Evolutionary conservation across 371 early-diverging fungal genomes (phyloP).

Genomic region (Mucor irregularis): DNA sequence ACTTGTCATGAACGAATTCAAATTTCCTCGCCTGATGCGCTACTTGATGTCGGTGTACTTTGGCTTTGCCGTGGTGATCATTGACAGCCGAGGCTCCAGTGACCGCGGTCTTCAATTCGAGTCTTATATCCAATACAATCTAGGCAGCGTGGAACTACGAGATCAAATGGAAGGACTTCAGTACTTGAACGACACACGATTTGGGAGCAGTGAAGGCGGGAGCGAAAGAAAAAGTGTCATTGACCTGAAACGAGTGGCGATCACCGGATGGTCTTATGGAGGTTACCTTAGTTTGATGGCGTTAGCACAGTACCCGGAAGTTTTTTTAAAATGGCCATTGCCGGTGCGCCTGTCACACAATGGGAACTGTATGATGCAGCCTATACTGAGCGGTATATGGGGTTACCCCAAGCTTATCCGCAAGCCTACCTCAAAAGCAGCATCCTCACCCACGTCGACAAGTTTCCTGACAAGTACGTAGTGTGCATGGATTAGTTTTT

Average conservation of each 20-base stretch:
- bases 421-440: conserved; percentile 55
- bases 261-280: conserved; percentile 77
- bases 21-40: conserved; percentile 64
- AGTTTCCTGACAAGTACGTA: conserved; percentile 66
- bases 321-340: conserved; percentile 68
- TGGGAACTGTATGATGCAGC: conserved; percentile 79
- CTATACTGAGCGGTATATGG: conserved; percentile 82
- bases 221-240: conserved; percentile 35
- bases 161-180: conserved; percentile 73
- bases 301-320: conserved; percentile 60
- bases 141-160: conserved; percentile 68
- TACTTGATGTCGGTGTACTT: conserved; percentile 63
- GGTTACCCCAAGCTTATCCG: conserved; percentile 52
- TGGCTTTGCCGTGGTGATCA: conserved; percentile 71
- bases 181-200: conserved; percentile 47
- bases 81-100: conserved; percentile 77
- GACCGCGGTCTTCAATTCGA: conserved; percentile 75
- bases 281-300: conserved; percentile 79
- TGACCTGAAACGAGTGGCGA: conserved; percentile 63
- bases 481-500: background rate
- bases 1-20: conserved; percentile 73
- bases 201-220: conserved; percentile 37
- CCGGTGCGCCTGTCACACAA: conserved; percentile 79
- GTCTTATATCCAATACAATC: conserved; percentile 44
- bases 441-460: conserved; percentile 53